Conservation (phyloP, 1,139 yeast species). For the Tardiomyces blankii region DNA sequence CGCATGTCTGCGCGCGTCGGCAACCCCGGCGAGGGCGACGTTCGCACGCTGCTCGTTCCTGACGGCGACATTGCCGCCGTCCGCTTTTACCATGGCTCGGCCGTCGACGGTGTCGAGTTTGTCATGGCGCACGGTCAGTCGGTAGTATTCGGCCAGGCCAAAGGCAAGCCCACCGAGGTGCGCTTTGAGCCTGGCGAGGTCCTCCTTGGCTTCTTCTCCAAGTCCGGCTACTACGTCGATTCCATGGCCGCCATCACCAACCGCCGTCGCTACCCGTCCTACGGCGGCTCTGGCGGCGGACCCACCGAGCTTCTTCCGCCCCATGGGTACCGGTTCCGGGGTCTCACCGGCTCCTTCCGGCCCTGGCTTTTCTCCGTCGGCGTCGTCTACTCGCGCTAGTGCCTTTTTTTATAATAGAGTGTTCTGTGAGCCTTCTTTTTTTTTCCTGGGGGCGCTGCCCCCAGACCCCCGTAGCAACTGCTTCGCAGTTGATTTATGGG, state of each 20-base stretch:
- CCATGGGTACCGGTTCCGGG: slow-evolving; percentile 44
- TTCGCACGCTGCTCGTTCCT: slow-evolving; percentile 11
- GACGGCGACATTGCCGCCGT: slow-evolving; percentile 12
- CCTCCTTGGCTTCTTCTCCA: slow-evolving; percentile 47
- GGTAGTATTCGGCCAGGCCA: slow-evolving; percentile 52
- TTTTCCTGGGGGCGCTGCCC: too few relatives aligned
- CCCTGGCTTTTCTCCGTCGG: not conserved
- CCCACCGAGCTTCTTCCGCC: slow-evolving; percentile 51
- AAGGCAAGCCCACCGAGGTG: slow-evolving; percentile 47
- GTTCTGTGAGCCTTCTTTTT: too few relatives aligned
- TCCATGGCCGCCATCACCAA: slow-evolving; percentile 59
- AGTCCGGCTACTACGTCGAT: slow-evolving; percentile 86
- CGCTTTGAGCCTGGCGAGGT: slow-evolving; percentile 44
- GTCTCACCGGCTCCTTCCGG: slow-evolving; percentile 49
- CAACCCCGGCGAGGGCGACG: slow-evolving; percentile 10
- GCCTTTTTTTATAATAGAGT: not conserved
- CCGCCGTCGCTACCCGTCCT: slow-evolving; percentile 26
- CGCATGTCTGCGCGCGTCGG: not conserved
- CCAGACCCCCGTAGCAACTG: too few relatives aligned
- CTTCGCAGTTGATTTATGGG: too few relatives aligned
- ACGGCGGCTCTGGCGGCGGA: slow-evolving; percentile 68
- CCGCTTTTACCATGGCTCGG: not conserved
- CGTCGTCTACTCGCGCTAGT: not conserved
- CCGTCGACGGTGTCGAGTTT: slow-evolving; percentile 57
- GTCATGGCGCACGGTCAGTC: slow-evolving; percentile 15